A percentile compares a stretch with the other conserved stretches of the same genome.
These are phyloP conservation scores for Sphaerobolus stellatus DNA, from an alignment of 1,284 basidiomycete species.

Conservation along the genomic window DNA sequence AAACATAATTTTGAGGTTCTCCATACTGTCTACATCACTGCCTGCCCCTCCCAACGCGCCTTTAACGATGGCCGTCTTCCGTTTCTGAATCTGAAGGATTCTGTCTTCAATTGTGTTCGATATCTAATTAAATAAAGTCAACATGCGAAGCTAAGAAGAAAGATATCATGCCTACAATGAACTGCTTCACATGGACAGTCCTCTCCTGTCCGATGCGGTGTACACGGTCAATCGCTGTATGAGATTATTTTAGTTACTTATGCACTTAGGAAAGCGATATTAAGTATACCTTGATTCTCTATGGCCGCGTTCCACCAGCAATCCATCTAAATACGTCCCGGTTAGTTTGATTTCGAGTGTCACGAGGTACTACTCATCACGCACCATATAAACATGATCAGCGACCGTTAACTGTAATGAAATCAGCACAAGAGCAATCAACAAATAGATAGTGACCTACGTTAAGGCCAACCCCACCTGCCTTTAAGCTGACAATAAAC, in stretches of 20 bases:
- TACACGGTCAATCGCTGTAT: slow-evolving; percentile 73
- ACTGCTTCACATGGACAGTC: slow-evolving; percentile 87
- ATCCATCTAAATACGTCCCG: slow-evolving; percentile 68
- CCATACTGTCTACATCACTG: slow-evolving; percentile 65
- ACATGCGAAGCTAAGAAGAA: background rate
- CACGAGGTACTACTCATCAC: slow-evolving; percentile 15
- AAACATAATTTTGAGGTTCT: slow-evolving; percentile 79
- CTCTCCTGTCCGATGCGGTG: slow-evolving; percentile 84
- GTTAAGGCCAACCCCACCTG: slow-evolving; percentile 91
- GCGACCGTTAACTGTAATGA: slow-evolving; percentile 61
- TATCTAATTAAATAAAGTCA: slow-evolving; percentile 42
- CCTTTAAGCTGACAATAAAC: slow-evolving; percentile 87
- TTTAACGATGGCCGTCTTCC: slow-evolving; percentile 83
- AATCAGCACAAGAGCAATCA: slow-evolving; percentile 7
- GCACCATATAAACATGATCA: slow-evolving; percentile 85
- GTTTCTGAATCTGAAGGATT: slow-evolving; percentile 85
- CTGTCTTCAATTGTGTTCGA: slow-evolving; percentile 75
- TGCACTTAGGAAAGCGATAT: slow-evolving; percentile 19
- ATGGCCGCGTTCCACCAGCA: slow-evolving; percentile 94
- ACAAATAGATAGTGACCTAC: slow-evolving; percentile 38
- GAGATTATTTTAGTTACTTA: background rate
- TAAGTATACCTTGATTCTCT: slow-evolving; percentile 77
- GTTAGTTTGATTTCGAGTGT: slow-evolving; percentile 7
- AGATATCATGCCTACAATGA: slow-evolving; percentile 61
- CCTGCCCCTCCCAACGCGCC: slow-evolving; percentile 68